Evolutionary conservation across 495 filamentous ascomycete genomes (phyloP).

Genomic region (Hypoxylon fragiforme): DNA sequence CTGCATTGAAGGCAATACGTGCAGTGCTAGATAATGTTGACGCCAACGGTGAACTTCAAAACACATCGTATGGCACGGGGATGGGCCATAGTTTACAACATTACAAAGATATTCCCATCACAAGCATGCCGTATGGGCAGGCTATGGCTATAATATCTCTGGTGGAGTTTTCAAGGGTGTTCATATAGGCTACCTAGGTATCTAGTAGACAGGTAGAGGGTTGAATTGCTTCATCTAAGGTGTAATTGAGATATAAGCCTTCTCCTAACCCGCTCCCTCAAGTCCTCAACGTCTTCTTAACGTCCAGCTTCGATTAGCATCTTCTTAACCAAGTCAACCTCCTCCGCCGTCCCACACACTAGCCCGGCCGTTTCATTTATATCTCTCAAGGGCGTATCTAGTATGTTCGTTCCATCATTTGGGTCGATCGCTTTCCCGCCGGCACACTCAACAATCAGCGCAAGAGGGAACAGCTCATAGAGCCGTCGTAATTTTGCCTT

Average conservation of each 20-base stretch:
- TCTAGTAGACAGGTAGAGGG: background rate
- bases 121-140: slow-evolving; percentile 78
- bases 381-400: slow-evolving; percentile 40
- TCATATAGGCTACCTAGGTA: slow-evolving; percentile 40
- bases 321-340: slow-evolving; percentile 46
- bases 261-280: background rate
- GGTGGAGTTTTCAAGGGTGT: slow-evolving; percentile 65
- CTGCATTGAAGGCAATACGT: slow-evolving; percentile 61
- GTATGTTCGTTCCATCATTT: slow-evolving; percentile 39
- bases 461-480: slow-evolving; percentile 55
- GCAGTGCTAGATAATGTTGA: slow-evolving; percentile 64
- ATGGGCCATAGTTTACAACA: slow-evolving; percentile 70
- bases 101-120: slow-evolving; percentile 69
- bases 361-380: slow-evolving; percentile 53
- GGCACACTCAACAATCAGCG: slow-evolving; percentile 56
- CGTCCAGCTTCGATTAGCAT: slow-evolving; percentile 18
- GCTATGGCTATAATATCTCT: slow-evolving; percentile 76
- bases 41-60: slow-evolving; percentile 63
- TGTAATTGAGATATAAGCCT: background rate
- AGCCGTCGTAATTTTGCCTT: slow-evolving; percentile 54
- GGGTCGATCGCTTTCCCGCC: slow-evolving; percentile 53
- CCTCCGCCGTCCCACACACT: slow-evolving; percentile 51
- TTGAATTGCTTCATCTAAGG: background rate
- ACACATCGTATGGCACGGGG: slow-evolving; percentile 72
- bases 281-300: background rate